A percentile compares a stretch with the other conserved stretches of the same genome.
phyloP scores from a whole-genome alignment of 2,329 filamentous ascomycete species.

The Scedosporium apiospermum region DNA sequence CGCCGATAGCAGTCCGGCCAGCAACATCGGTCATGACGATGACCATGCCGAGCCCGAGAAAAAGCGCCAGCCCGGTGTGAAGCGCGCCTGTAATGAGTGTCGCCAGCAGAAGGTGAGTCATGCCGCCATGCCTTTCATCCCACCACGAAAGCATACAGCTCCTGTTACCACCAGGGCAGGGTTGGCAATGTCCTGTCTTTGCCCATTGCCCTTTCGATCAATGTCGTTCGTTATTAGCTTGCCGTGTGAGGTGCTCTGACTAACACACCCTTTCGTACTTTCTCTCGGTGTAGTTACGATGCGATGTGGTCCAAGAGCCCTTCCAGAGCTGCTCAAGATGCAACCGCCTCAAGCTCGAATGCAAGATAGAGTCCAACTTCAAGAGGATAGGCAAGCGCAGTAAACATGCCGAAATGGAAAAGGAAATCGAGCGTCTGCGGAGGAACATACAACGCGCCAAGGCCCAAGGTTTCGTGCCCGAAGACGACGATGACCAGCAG shows the following conservation, averaged over 20 bases:
- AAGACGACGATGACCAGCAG: constrained; percentile 44
- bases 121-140: background rate
- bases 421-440: constrained; percentile 63
- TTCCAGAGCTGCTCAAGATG: constrained; percentile 71
- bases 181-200: no score
- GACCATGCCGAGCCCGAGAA: constrained; percentile 45
- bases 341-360: constrained; percentile 68
- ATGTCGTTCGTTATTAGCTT: constrained; percentile 10
- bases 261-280: background rate
- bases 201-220: constrained; percentile 1
- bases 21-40: constrained; percentile 48
- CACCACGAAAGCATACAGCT: no score
- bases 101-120: constrained; percentile 70
- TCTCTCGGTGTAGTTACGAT: constrained; percentile 51
- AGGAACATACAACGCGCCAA: constrained; percentile 52
- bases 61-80: constrained; percentile 59
- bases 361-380: constrained; percentile 82
- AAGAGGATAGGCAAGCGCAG: constrained; percentile 75
- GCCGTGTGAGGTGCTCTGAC: constrained; percentile 6
- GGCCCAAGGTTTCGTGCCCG: constrained; percentile 44
- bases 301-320: constrained; percentile 74
- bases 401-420: constrained; percentile 80
- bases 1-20: constrained; percentile 53
- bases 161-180: no score
- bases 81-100: constrained; percentile 78